Base-by-base conservation (phyloP, 208 protist genomes). In the Trypanosoma congolense region DNA sequence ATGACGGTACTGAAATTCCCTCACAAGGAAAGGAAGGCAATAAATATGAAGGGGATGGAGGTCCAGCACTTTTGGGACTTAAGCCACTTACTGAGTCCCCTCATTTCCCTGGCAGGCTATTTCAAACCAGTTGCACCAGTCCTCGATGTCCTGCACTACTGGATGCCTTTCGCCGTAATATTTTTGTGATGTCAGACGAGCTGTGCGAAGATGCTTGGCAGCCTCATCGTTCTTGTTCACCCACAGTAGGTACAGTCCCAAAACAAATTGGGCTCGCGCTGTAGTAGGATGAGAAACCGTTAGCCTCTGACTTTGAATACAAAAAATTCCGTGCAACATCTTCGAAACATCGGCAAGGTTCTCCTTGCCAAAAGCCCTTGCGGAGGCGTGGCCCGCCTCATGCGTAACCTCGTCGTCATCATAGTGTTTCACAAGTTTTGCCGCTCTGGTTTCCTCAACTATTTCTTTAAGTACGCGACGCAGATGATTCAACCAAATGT, bases 221-320 rank as follows among this genome's bases (percentile, higher is more conserved):
- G 88, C 88, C 50, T 81, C 73, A 9, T 36, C 31, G 14, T 73
- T 60, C 30, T 92, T 81, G 36, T 81, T 70, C 1, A 82, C 67
- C 85, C 88, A 95, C 31, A 95, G 55, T 16, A 92, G 66, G 55
- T 90, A 95, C 14, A 95, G 62, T 0, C 80, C 88, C 4, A 95
- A 65, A 5, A 95, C 59, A 68, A 91, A 88, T 51, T 80, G 57
- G 12, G 88, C 81, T 26, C 80, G 74, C 43, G 74, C 70, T 18
- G 80, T 66, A 28, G 68, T 83, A 16, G 88, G 88, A 50, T 95
- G 88, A 3, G 55, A 59, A 3, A 59, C 42, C 18, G 73, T 70
- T 50, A 83, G 90, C 18, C 88, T 81, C 42, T 92, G 83, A 29
- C 75, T 70, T 57, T 95, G 88, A 66, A 95, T 84, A n/a, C 54